Evolutionary conservation across 2,329 filamentous ascomycete species (phyloP), one percentile per base, ranked within the genome.

Genomic region (Pyrenochaeta sp.): DNA sequence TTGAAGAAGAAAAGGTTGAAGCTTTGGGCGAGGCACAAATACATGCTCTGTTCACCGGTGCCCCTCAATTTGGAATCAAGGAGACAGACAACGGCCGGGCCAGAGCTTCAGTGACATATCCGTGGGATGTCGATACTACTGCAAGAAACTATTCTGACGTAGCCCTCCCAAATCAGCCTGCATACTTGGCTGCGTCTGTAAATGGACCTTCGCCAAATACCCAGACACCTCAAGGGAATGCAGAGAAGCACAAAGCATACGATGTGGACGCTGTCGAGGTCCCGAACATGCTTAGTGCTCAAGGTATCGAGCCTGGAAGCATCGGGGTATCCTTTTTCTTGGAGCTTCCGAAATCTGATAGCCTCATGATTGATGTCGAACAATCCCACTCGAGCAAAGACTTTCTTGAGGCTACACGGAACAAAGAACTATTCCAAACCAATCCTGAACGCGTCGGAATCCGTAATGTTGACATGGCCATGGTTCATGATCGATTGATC

Each of bases 41-140:
- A 37, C 83, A 86, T 71, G 83, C 84, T 68, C 79, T 89, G 60
- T 90, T 89, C 74, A 87, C 86, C 18, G 86, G 87, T n/a, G 87
- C 87, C 29, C 87, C 87, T 51, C 85, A 88, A 65, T 89, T 86
- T 73, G 85, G 84, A 66, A 79, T 82, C 54, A 78, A 81, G 38
- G 80, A 77, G 44, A 79, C 83, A 56, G 80, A 81, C n/a, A n/a
- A n/a, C 77, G 63, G 79, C 78, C 45, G 82, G 78, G 81, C 81
- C 15, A 79, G 83, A 56, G 85, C 86, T 15, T 82, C 77, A 35
- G 83, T 86, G 19, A 81, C 83, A 24, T 89, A 85, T 62, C 86
- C 85, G 1, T 88, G 85, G 79, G 83, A 89, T 64, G 78, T 82
- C 50, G 55, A 59, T 7, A 42, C 87, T 44, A 73, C 78, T 55